These are phyloP conservation scores for Graphium sp. DNA, from an alignment of 2,329 filamentous ascomycete genomes.

Conservation along the genomic window DNA sequence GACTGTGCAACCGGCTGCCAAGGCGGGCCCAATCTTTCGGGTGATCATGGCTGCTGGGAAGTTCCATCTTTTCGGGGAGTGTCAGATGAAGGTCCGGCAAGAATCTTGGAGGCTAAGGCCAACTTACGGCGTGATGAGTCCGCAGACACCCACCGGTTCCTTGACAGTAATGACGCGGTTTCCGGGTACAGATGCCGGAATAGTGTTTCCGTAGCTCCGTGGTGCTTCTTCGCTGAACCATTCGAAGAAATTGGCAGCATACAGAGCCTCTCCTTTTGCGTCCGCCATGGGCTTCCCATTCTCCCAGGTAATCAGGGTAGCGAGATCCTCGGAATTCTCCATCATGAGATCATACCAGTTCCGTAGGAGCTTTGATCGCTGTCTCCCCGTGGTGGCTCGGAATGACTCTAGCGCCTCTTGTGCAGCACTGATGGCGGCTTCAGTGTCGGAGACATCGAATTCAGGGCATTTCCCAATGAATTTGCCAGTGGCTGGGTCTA, in stretches of 20 bases:
- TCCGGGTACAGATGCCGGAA: conserved; percentile 38
- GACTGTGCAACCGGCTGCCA: conserved; percentile 59
- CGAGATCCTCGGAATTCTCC: conserved; percentile 65
- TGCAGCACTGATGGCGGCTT: conserved; percentile 72
- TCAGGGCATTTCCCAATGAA: conserved; percentile 75
- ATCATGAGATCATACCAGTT: conserved; percentile 71
- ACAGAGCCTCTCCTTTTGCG: conserved; percentile 37
- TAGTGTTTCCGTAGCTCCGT: conserved; percentile 24
- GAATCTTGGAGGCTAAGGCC: too few relatives aligned
- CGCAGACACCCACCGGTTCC: conserved; percentile 17
- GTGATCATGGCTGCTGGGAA: conserved; percentile 39
- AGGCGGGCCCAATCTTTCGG: conserved; percentile 28
- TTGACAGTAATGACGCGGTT: conserved; percentile 27
- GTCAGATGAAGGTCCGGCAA: too few relatives aligned
- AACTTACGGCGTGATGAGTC: conserved; percentile 14
- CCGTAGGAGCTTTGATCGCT: conserved; percentile 57
- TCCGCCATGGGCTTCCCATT: conserved; percentile 62
- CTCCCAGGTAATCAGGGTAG: conserved; percentile 74
- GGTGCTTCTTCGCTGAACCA: conserved; percentile 51
- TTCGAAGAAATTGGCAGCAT: conserved; percentile 43
- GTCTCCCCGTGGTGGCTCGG: conserved; percentile 53
- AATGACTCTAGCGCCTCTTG: conserved; percentile 57
- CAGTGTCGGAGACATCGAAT: conserved; percentile 61
- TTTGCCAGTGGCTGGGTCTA: conserved; percentile 70
- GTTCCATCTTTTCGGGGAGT: conserved; percentile 29